phyloP scores from a whole-genome alignment of 2,329 filamentous ascomycete genomes.

The Coniella vitis region DNA sequence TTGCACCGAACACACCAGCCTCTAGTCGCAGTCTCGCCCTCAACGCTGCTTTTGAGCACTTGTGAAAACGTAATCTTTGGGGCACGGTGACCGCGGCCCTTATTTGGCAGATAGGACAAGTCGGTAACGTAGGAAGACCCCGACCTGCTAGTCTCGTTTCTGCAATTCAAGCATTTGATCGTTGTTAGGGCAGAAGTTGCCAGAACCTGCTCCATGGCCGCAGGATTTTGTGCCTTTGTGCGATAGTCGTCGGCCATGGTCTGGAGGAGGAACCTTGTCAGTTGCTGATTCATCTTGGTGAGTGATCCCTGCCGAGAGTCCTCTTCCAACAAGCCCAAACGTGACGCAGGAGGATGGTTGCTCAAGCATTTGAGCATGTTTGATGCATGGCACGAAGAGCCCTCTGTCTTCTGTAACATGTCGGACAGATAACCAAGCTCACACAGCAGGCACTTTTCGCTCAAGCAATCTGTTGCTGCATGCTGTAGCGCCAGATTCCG shows the following conservation, averaged over 20 bases:
- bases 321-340: conserved; percentile 78
- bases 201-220: conserved; percentile 68
- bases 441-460: conserved; percentile 80
- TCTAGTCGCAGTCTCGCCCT: conserved; percentile 78
- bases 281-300: conserved; percentile 75
- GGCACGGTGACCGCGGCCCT: conserved; percentile 41
- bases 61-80: conserved; percentile 71
- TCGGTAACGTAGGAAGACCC: conserved; percentile 80
- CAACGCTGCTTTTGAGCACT: conserved; percentile 85
- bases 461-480: conserved; percentile 75
- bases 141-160: conserved; percentile 75
- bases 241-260: conserved; percentile 73
- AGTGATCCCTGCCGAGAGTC: conserved; percentile 66
- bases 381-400: conserved; percentile 90
- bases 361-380: conserved; percentile 89
- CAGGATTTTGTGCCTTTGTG: conserved; percentile 54
- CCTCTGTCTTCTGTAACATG: conserved; percentile 94
- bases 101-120: conserved; percentile 65
- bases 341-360: conserved; percentile 69
- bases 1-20: conserved; percentile 93
- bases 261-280: conserved; percentile 80
- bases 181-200: conserved; percentile 64
- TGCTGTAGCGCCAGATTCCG: conserved; percentile 86
- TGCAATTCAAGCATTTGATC: conserved; percentile 81
- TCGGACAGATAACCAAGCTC: conserved; percentile 95